Evolutionary conservation across 129 eudicot species (phyloP), one percentile per base, ranked within the genome.

Genomic region (Deinandra increscens): DNA sequence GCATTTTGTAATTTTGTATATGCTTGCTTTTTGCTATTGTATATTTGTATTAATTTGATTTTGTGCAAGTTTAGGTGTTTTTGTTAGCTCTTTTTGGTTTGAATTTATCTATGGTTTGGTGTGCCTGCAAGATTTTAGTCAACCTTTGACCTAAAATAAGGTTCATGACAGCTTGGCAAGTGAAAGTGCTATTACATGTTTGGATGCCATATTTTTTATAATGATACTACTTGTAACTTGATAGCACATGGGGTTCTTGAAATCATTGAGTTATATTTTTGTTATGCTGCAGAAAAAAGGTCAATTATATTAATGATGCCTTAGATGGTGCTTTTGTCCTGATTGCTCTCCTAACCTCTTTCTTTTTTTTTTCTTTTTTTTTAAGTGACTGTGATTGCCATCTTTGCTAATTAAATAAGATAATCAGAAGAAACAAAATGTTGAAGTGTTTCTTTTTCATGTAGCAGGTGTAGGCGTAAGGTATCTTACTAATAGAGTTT

Each of bases 171-270:
- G n/a, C n/a, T n/a, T n/a, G n/a, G n/a, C n/a, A n/a, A n/a, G n/a
- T n/a, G n/a, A n/a, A n/a, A n/a, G n/a, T n/a, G n/a, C n/a, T 50
- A 10, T 48, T 69, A 38, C 67, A 42, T 44, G 29, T 43, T 51
- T 75, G 60, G 67, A 66, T 75, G 65, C 5, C 36, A 53, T 62
- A 66, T 44, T 0, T 66, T 48, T 67, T 55, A 39, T 56, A 65
- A 73, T 56, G 66, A 48, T 9, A 58, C 18, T 62, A 76, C 75
- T 76, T n/a, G n/a, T n/a, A n/a, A n/a, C n/a, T n/a, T 76, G 80
- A 76, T 59, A 6, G 75, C 75, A 68, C 80, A 76, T 68, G 75
- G 63, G 67, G 18, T 38, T 60, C 64, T 53, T 74, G 58, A 54
- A 39, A 42, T 65, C 43, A 74, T 65, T 26, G 26, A 54, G 37